Base-by-base conservation (phyloP, 2,329 filamentous ascomycete genomes). In the Neofusicoccum sp. region DNA sequence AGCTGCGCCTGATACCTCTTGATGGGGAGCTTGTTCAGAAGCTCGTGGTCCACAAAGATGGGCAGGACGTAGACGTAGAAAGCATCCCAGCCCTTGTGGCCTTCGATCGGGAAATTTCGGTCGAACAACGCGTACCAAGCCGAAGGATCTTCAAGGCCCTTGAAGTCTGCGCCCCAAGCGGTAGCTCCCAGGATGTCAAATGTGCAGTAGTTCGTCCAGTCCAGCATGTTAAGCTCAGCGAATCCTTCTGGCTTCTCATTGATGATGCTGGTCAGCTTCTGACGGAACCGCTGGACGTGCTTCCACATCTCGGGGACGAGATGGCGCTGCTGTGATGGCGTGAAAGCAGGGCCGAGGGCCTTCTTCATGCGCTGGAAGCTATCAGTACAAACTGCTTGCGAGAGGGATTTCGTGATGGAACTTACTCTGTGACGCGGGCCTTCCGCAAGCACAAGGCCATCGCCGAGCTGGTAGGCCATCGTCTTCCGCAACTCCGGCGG, bases 381-480 rank as follows among this genome's bases (percentile, higher is more conserved):
- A 28, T 51, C 12, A 51, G 7, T 12, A 36, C 28, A 3, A 6
- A 24, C 20, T 6, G 40, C 11, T 7, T 44, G 9, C n/a, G n/a
- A 11, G 7, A 1, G 26, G 26, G 9, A 4, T 31, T 2, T 24
- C 4, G 8, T 26, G 2, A 6, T 14, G 3, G 11, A n/a, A 38
- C 47, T 51, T 26, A 73, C 75, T 60, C 73, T 75, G 64, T 81
- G 79, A 2, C 69, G 71, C 20, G 73, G 69, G 1, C 78, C 78
- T 63, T 80, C 79, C 0, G 75, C 75, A 36, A 79, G 64, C 36
- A 80, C 75, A 44, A 81, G 63, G 0, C 79, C 79, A 54, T 76
- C 75, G 4, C 79, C 79, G 0, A 80, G 66, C 31, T 36, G 33
- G 31, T 36, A 36, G 4, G 31, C 47, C 28, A 51, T 36, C 9